phyloP scores from a whole-genome alignment of 2,329 filamentous ascomycete species.

The Aureobasidium zeae region DNA sequence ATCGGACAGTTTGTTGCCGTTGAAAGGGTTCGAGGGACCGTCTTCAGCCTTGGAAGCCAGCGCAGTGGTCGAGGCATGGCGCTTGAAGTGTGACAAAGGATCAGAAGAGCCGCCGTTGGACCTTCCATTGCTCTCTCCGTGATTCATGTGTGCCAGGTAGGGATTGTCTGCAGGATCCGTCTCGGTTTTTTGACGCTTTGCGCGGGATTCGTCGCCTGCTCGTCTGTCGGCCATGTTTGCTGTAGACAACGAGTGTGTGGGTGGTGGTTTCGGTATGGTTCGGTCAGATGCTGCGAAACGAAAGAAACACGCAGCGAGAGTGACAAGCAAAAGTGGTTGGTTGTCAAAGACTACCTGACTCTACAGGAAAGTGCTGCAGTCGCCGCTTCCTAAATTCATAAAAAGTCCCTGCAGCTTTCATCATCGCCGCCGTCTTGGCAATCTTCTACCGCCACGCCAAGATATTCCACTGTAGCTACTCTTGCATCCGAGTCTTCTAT shows the following conservation, averaged over 20 bases:
- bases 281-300: neutral
- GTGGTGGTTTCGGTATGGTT: neutral
- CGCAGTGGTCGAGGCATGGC: conserved; percentile 70
- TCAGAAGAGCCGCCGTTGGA: conserved; percentile 22
- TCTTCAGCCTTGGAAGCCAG: conserved; percentile 69
- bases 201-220: conserved; percentile 41
- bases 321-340: neutral
- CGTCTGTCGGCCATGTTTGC: conserved; percentile 48
- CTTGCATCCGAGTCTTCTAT: no score
- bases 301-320: neutral
- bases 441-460: no score
- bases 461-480: no score
- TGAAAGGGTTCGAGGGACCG: conserved; percentile 78
- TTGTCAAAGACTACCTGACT: conserved; percentile 10
- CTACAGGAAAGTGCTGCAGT: neutral
- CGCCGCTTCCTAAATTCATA: neutral
- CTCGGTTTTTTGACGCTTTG: conserved; percentile 48
- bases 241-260: neutral
- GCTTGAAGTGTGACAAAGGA: conserved; percentile 55
- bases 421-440: conserved; percentile 8
- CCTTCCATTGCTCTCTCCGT: conserved; percentile 33
- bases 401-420: conserved; percentile 15
- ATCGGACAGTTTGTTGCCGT: conserved; percentile 61
- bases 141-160: conserved; percentile 85
- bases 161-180: conserved; percentile 59